These are phyloP conservation scores for Sonneratia alba DNA, from an alignment of 345 rosid genomes.

Conservation along the genomic window DNA sequence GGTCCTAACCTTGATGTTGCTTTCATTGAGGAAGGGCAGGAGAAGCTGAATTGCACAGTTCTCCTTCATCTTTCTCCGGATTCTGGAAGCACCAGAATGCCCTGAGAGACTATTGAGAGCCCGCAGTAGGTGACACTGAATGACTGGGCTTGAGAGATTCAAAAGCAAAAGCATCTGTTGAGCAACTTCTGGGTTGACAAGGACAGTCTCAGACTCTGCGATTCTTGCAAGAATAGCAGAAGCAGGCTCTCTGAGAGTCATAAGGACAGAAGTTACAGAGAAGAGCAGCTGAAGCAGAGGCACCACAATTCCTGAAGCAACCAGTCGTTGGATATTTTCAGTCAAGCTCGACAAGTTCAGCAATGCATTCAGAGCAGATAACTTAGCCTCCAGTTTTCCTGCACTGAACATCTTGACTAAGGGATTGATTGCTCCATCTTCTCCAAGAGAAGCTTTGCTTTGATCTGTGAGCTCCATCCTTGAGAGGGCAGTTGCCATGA, in stretches of 20 bases:
- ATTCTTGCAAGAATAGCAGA: slow-evolving; percentile 58
- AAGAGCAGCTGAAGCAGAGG: slow-evolving; percentile 61
- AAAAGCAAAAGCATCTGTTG: slow-evolving; percentile 71
- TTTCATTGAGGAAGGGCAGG: slow-evolving; percentile 48
- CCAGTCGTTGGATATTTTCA: slow-evolving; percentile 38
- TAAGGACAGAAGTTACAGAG: slow-evolving; percentile 72
- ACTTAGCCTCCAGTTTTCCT: slow-evolving; percentile 66
- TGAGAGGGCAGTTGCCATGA: slow-evolving; percentile 65
- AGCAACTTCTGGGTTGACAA: slow-evolving; percentile 50
- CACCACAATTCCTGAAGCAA: slow-evolving; percentile 39
- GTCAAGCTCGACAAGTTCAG: slow-evolving; percentile 39
- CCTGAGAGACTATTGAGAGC: slow-evolving; percentile 51
- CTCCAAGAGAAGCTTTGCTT: slow-evolving; percentile 51
- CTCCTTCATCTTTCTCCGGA: slow-evolving; percentile 56
- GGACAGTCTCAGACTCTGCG: slow-evolving; percentile 47
- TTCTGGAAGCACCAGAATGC: slow-evolving; percentile 41
- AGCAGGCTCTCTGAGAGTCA: slow-evolving; percentile 74
- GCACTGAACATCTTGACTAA: slow-evolving; percentile 51
- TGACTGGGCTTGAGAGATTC: slow-evolving; percentile 47
- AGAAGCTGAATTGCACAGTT: slow-evolving; percentile 53
- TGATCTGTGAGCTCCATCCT: slow-evolving; percentile 64
- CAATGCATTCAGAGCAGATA: slow-evolving; percentile 53
- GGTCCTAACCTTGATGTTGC: slow-evolving; percentile 30
- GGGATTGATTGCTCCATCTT: slow-evolving; percentile 51
- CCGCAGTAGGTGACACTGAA: slow-evolving; percentile 47